A percentile compares a stretch with the other conserved stretches of the same genome.
These are phyloP conservation scores for Cenchrus americanus DNA, from an alignment of 176 grass and related monocot species.

Conservation along the genomic window DNA sequence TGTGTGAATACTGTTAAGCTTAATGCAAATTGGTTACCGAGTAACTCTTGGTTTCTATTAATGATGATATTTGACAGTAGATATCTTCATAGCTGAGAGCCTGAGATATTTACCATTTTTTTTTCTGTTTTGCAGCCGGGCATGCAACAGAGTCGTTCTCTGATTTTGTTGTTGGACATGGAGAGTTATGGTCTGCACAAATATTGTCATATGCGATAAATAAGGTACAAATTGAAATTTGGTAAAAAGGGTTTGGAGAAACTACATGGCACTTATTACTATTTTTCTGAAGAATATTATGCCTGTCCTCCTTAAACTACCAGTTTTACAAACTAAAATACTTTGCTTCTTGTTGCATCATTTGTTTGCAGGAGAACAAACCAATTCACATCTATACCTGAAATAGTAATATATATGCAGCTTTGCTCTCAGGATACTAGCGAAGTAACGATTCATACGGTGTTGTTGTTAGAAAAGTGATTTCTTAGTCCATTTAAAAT, in stretches of 20 bases:
- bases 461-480: neutral
- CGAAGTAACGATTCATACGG: neutral
- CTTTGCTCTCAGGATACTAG: neutral
- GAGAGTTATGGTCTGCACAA: conserved; percentile 95
- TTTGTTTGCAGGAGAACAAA: neutral
- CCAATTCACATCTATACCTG: neutral
- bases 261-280: neutral
- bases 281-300: neutral
- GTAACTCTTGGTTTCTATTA: neutral
- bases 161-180: conserved; percentile 96
- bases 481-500: neutral
- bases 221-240: conserved; percentile 59
- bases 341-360: neutral
- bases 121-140: conserved; percentile 73
- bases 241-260: neutral
- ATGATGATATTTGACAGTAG: neutral
- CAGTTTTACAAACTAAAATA: neutral
- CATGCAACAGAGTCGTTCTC: conserved; percentile 95
- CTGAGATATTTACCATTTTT: neutral
- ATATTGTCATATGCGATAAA: conserved; percentile 88
- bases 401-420: neutral
- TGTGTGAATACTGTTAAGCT: neutral
- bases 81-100: conserved; percentile 10
- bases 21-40: no score
- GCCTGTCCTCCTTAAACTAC: neutral